Evolutionary conservation across 1,284 basidiomycete genomes (phyloP), one percentile per base, ranked within the genome.

Genomic region (Ustilago loliicola): DNA sequence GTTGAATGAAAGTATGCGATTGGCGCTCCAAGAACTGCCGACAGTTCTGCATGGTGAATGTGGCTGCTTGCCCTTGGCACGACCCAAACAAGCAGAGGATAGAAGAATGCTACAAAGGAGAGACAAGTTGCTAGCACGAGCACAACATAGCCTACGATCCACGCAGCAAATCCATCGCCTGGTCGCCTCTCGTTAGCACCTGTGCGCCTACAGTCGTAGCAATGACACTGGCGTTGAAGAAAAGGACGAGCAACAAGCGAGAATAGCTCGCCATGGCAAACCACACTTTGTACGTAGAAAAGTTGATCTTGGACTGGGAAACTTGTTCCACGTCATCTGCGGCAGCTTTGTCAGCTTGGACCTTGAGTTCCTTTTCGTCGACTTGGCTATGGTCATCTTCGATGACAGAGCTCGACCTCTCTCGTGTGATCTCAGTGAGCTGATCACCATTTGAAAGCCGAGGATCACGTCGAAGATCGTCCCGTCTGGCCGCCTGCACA

Each of bases 1-100:
- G 61, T 74, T 21, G 53, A 61, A 29, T 55, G 47, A 55, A 82
- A 82, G 56, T 75, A 74, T 19, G 63, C 66, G 4, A 81, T 21
- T 1, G 72, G 66, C 21, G 80, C 66, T 5, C 47, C 42, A 10
- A 77, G 56, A 0, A 80, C 65, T n/a, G 61, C 75, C 21, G 25
- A 45, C 4, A 78, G 59, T 19, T 78, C 48, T 23, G 27, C 30
- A 13, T 38, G 59, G 23, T 81, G 80, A 27, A 81, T 51, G n/a
- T 27, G 27, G 19, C 30, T 34, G 9, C 80, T 72, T 2, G 77
- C 80, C 29, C 15, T 50, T 23, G 2, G 57, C 36, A 32, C 62
- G 58, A 13, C 29, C 32, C 10, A 56, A 29, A n/a, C 15, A 15
- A 38, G 9, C 56, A 30, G 10, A 66, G 15, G 9, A 66, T 15